Percentiles rank a stretch among this genome's conserved stretches.
Conservation (phyloP, 257 asterid genomes). For the Craterostigma plantagineum region DNA sequence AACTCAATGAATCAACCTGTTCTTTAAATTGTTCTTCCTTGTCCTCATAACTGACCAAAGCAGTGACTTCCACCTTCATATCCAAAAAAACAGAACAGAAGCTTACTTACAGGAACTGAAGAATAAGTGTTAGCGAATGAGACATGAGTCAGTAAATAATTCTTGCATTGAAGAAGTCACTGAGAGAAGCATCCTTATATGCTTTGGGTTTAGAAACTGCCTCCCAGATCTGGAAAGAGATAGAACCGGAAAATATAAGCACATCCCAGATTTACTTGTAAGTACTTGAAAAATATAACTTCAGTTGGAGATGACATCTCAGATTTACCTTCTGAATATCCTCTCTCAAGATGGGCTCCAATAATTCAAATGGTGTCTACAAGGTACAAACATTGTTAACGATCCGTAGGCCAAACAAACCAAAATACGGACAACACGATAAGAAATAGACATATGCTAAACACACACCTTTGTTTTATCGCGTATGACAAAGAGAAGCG, state of each 20-base stretch:
- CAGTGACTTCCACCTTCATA: slow-evolving; percentile 80
- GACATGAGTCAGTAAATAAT: not conserved
- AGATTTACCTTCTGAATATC: slow-evolving; percentile 85
- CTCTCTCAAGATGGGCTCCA: slow-evolving; percentile 95
- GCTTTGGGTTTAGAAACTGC: slow-evolving; percentile 91
- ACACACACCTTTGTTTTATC: slow-evolving; percentile 82
- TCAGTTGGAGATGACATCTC: slow-evolving; percentile 3
- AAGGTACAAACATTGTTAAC: slow-evolving; percentile 10
- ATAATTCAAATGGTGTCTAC: slow-evolving; percentile 88
- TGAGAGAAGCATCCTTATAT: slow-evolving; percentile 72
- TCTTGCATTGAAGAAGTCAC: slow-evolving; percentile 96
- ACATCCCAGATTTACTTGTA: slow-evolving; percentile 4
- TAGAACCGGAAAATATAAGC: slow-evolving; percentile 6
- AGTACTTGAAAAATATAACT: no score
- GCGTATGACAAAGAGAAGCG: slow-evolving; percentile 92
- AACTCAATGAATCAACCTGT: slow-evolving; percentile 33
- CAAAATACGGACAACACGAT: slow-evolving; percentile 1
- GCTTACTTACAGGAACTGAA: no score
- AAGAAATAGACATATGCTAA: not conserved
- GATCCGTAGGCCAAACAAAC: no score
- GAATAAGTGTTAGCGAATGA: no score
- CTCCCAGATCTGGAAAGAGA: slow-evolving; percentile 64
- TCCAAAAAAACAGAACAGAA: slow-evolving; percentile 8
- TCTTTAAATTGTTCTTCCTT: slow-evolving; percentile 90
- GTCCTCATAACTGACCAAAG: slow-evolving; percentile 83